A percentile compares a stretch with the other conserved stretches of the same genome.
These are phyloP conservation scores for Psilocybe cubensis DNA, from an alignment of 768 basidiomycete species.

Conservation along the genomic window DNA sequence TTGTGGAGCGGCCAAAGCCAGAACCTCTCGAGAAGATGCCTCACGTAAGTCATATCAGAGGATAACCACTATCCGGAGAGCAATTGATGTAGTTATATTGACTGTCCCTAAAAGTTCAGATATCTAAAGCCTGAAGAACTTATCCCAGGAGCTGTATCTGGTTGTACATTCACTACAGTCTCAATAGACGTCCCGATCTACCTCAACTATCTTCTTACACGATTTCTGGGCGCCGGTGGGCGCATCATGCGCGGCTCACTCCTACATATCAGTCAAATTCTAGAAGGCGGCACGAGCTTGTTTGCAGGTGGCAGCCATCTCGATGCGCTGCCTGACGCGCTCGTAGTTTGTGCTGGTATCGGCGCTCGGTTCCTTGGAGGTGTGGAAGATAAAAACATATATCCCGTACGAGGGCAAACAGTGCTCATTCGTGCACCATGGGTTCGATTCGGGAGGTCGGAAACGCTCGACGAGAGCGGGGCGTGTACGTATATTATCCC, in stretches of 20 bases:
- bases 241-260: slow-evolving; percentile 57
- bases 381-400: slow-evolving; percentile 74
- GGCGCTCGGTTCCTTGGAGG: slow-evolving; percentile 79
- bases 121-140: slow-evolving; percentile 36
- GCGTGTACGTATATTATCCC: slow-evolving; percentile 69
- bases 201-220: slow-evolving; percentile 67
- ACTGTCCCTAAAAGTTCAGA: slow-evolving; percentile 35
- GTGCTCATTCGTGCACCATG: slow-evolving; percentile 74
- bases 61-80: background rate
- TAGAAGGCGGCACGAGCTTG: slow-evolving; percentile 59
- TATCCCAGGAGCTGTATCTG: slow-evolving; percentile 39
- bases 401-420: slow-evolving; percentile 85
- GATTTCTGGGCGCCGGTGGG: slow-evolving; percentile 70
- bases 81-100: background rate
- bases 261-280: slow-evolving; percentile 70
- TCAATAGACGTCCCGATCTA: slow-evolving; percentile 75
- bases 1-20: slow-evolving; percentile 38
- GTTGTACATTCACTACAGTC: slow-evolving; percentile 66
- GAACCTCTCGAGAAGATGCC: slow-evolving; percentile 58
- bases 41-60: slow-evolving; percentile 37
- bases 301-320: slow-evolving; percentile 28
- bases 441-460: slow-evolving; percentile 59
- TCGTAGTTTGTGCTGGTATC: slow-evolving; percentile 75
- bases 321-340: slow-evolving; percentile 47
- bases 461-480: slow-evolving; percentile 39